phyloP scores from a whole-genome alignment of 306 rosid genomes.

The Arachis stenosperma region DNA sequence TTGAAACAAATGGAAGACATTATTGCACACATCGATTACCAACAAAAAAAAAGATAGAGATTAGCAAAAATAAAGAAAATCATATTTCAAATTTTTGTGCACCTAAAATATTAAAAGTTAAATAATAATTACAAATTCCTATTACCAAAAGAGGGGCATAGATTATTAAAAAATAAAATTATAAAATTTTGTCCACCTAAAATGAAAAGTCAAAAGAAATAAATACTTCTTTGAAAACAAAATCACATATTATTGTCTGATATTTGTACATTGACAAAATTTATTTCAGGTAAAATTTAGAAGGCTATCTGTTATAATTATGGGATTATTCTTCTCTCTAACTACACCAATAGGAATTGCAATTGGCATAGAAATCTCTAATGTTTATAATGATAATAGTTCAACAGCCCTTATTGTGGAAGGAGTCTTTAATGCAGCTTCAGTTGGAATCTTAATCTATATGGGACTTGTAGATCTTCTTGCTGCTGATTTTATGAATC shows the following conservation, averaged over 20 bases:
- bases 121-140: too few species aligned
- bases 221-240: too few species aligned
- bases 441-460: constrained; percentile 66
- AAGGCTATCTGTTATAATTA: constrained; percentile 22
- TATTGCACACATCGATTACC: too few species aligned
- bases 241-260: not conserved
- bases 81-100: too few species aligned
- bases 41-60: too few species aligned
- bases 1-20: too few species aligned
- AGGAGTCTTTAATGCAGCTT: constrained; percentile 60
- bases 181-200: too few species aligned
- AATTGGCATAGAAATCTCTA: constrained; percentile 55
- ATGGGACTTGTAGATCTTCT: constrained; percentile 61
- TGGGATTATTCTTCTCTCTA: constrained; percentile 59
- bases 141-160: too few species aligned
- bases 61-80: too few species aligned
- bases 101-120: too few species aligned
- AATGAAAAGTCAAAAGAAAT: too few species aligned
- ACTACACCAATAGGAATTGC: constrained; percentile 66
- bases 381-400: constrained; percentile 51
- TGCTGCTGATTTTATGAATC: constrained; percentile 45
- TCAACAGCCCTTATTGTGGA: constrained; percentile 53
- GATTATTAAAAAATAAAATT: too few species aligned
- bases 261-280: not conserved
- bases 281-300: constrained; percentile 53